Conservation (phyloP, 768 basidiomycete genomes). For the Leccinum rimulosum region DNA sequence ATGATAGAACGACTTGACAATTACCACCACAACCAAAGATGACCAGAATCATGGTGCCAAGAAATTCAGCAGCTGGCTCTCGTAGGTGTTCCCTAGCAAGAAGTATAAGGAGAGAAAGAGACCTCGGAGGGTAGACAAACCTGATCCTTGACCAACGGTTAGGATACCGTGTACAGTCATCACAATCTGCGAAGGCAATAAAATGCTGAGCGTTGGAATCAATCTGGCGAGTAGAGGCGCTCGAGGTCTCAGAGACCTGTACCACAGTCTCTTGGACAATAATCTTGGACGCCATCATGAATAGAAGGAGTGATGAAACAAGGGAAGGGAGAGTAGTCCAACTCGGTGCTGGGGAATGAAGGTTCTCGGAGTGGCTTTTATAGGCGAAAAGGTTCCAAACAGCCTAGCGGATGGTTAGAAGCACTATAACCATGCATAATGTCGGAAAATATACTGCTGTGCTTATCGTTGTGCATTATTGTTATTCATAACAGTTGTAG, state of each 20-base stretch:
- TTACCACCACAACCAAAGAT: conserved; percentile 59
- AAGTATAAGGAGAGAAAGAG: conserved; percentile 2
- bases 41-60: conserved; percentile 56
- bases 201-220: conserved; percentile 3
- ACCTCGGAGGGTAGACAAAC: conserved; percentile 28
- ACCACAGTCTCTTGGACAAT: conserved; percentile 11
- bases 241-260: conserved; percentile 22
- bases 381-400: conserved; percentile 7
- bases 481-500: not conserved
- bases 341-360: not conserved
- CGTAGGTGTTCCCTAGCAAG: conserved; percentile 41
- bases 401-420: not conserved
- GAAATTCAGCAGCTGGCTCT: conserved; percentile 64
- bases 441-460: not conserved
- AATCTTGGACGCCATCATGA: conserved; percentile 22
- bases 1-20: conserved; percentile 55
- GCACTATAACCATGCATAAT: not conserved
- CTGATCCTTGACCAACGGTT: conserved; percentile 56
- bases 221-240: conserved; percentile 8
- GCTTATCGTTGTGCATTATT: not conserved
- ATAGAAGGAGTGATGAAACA: not conserved
- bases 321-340: not conserved
- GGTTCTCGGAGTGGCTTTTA: conserved; percentile 17
- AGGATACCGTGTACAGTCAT: conserved; percentile 39
- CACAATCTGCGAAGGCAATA: conserved; percentile 27